phyloP scores from a whole-genome alignment of 768 basidiomycete species.

The Lentinula lateritia region DNA sequence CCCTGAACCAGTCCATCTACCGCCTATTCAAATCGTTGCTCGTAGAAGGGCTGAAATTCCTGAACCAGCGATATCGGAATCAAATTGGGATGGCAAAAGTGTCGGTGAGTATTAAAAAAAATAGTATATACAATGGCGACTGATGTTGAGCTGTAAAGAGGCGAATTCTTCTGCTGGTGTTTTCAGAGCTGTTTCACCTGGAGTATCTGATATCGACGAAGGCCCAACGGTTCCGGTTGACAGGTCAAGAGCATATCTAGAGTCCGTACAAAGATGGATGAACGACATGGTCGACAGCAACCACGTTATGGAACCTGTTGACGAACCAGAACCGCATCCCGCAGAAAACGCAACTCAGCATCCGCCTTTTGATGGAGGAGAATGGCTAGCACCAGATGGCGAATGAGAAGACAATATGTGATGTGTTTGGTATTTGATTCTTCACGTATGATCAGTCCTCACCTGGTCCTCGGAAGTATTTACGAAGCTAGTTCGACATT shows the following conservation, averaged over 20 bases:
- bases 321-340: background rate
- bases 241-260: slow-evolving; percentile 6
- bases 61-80: slow-evolving; percentile 30
- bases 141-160: slow-evolving; percentile 15
- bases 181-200: slow-evolving; percentile 19
- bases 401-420: background rate
- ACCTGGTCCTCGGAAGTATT: no score
- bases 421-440: no score
- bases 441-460: no score
- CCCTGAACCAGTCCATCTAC: slow-evolving; percentile 31
- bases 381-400: background rate
- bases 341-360: background rate
- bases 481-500: no score
- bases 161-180: slow-evolving; percentile 30
- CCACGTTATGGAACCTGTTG: background rate
- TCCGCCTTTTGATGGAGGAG: background rate
- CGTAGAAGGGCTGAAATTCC: slow-evolving; percentile 17
- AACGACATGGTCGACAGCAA: slow-evolving; percentile 15
- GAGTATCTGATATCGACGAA: slow-evolving; percentile 17
- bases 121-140: background rate
- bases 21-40: slow-evolving; percentile 21
- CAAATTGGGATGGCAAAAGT: slow-evolving; percentile 38
- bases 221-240: slow-evolving; percentile 9
- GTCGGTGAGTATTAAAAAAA: slow-evolving; percentile 21
- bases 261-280: slow-evolving; percentile 17